Conservation (phyloP, 2,329 filamentous ascomycete species). For the Cryphonectria radicalis region DNA sequence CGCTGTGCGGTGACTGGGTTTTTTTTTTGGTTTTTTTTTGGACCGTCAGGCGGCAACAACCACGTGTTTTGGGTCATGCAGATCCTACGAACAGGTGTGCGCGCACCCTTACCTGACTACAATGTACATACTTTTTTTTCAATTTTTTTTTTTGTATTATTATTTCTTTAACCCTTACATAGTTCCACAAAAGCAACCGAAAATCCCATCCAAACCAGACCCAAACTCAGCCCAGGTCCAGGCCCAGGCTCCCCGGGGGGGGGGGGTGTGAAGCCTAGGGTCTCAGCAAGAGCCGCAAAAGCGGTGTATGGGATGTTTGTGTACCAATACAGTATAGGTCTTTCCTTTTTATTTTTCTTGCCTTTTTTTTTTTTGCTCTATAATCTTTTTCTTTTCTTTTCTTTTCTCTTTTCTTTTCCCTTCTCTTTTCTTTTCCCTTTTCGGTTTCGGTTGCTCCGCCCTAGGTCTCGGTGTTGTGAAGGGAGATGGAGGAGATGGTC, state of each 20-base stretch:
- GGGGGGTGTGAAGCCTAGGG: too few species aligned
- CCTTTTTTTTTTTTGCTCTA: not conserved
- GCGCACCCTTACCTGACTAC: not conserved
- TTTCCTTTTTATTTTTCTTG: not conserved
- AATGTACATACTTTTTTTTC: not conserved
- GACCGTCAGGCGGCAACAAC: slow-evolving; percentile 15
- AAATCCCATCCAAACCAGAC: not conserved
- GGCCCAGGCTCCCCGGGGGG: not conserved
- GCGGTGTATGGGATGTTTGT: slow-evolving; percentile 13
- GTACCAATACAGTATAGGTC: not conserved
- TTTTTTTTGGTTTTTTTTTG: not conserved
- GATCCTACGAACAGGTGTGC: slow-evolving; percentile 14
- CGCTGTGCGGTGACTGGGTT: not conserved
- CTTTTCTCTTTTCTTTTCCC: not conserved
- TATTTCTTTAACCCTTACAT: too few species aligned
- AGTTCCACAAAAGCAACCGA: not conserved
- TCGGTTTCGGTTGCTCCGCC: too few species aligned
- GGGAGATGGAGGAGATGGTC: too few species aligned
- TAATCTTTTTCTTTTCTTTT: not conserved
- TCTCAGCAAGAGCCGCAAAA: slow-evolving; percentile 15
- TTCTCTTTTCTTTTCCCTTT: too few species aligned
- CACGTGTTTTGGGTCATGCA: slow-evolving; percentile 20
- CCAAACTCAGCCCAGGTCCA: not conserved
- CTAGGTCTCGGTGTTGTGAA: too few species aligned
- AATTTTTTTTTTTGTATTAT: too few species aligned